A percentile compares a stretch with the other conserved stretches of the same genome.
Conservation (phyloP, 1,284 basidiomycete species). For the Porogramme epimiltina region DNA sequence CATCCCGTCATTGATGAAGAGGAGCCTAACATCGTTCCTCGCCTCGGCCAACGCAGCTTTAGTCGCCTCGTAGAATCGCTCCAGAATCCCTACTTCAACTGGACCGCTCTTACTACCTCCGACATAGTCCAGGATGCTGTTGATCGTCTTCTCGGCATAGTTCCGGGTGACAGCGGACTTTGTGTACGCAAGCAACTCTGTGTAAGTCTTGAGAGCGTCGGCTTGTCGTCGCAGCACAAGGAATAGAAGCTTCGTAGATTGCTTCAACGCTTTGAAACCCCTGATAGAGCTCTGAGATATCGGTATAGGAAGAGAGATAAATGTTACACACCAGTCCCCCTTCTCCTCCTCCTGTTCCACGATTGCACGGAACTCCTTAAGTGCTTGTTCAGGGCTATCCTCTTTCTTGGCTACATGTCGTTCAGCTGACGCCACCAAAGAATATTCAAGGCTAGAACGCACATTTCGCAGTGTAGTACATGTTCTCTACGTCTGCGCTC, state of each 20-base stretch:
- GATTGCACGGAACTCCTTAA: constrained; percentile 86
- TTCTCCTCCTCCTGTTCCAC: constrained; percentile 89
- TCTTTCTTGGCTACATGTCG: constrained; percentile 81
- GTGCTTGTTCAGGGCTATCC: constrained; percentile 85
- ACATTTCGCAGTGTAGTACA: constrained; percentile 99
- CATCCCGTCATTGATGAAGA: background rate
- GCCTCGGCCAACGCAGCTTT: constrained; percentile 88
- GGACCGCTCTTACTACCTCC: constrained; percentile 86
- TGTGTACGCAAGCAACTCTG: constrained; percentile 86
- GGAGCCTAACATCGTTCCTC: constrained; percentile 85
- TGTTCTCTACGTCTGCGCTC: constrained; percentile 95
- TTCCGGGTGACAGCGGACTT: constrained; percentile 91
- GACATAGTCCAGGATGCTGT: constrained; percentile 97
- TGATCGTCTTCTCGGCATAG: constrained; percentile 97
- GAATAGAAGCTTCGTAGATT: constrained; percentile 95
- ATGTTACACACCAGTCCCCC: constrained; percentile 79
- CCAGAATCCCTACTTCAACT: constrained; percentile 86
- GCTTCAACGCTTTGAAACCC: constrained; percentile 99
- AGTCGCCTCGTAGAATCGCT: constrained; percentile 95
- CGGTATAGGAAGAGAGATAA: background rate
- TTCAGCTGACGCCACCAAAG: constrained; percentile 4
- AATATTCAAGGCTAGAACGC: constrained; percentile 28
- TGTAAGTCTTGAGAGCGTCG: constrained; percentile 88
- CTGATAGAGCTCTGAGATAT: constrained; percentile 40
- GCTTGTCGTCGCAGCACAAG: constrained; percentile 76